These are phyloP conservation scores for Ophiostoma sp. DNA, from an alignment of 2,329 filamentous ascomycete species.

Conservation along the genomic window DNA sequence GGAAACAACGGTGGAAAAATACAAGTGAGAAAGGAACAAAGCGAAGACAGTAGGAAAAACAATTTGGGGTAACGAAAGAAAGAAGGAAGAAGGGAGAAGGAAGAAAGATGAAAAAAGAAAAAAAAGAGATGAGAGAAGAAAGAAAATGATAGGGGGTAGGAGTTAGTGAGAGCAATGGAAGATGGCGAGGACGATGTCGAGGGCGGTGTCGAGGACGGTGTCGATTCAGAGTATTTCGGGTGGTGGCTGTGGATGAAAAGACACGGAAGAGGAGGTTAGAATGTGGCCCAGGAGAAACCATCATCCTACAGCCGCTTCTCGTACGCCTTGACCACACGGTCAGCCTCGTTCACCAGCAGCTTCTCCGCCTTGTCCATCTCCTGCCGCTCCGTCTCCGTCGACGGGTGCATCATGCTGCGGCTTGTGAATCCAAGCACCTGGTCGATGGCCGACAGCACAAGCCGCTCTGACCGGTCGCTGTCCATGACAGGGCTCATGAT, in stretches of 20 bases:
- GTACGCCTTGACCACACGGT: conserved; percentile 29
- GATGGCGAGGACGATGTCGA: not conserved
- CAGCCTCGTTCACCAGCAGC: conserved; percentile 32
- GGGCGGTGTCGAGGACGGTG: not conserved
- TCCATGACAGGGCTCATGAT: conserved; percentile 39
- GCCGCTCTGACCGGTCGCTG: conserved; percentile 41
- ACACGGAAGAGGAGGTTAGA: not conserved
- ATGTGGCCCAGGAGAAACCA: not conserved
- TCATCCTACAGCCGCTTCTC: conserved; percentile 21
- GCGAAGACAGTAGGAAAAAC: not conserved
- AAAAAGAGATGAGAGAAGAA: not conserved
- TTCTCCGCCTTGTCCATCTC: conserved; percentile 34
- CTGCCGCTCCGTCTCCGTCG: conserved; percentile 30
- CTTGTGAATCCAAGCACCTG: conserved; percentile 46
- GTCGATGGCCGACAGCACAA: conserved; percentile 48
- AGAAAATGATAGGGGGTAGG: not conserved
- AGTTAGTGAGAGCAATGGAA: not conserved
- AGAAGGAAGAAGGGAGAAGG: not conserved
- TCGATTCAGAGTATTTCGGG: not conserved
- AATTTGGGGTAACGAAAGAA: not conserved
- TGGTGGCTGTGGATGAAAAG: not conserved
- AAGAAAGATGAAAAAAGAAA: not conserved
- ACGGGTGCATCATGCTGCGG: conserved; percentile 35
- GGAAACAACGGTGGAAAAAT: not conserved
- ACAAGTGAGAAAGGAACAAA: not conserved